A percentile compares a stretch with the other conserved stretches of the same genome.
Evolutionary conservation across 371 early-diverging fungal species (phyloP).

Genomic region (Nematocida minor): DNA sequence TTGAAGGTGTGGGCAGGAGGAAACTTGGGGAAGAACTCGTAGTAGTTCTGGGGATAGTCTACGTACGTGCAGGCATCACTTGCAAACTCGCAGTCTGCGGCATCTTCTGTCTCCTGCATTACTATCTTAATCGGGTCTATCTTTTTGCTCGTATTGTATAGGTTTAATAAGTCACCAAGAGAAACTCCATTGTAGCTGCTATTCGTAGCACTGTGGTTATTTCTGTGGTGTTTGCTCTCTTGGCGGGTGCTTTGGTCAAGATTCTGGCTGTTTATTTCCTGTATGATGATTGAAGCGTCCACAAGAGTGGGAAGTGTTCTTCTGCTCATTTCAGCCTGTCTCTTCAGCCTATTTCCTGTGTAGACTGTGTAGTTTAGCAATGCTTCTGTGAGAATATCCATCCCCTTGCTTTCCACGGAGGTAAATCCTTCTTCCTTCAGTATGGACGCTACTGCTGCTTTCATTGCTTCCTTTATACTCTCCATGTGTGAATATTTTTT

Average conservation of each 20-base stretch:
- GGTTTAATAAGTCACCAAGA: not conserved
- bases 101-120: not conserved
- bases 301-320: slow-evolving; percentile 30
- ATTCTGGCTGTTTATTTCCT: not conserved
- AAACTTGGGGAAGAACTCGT: slow-evolving; percentile 64
- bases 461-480: not conserved
- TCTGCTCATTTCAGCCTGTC: slow-evolving; percentile 18
- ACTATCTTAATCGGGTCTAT: not conserved
- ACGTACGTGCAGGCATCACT: slow-evolving; percentile 52
- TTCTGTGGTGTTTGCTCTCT: too few relatives aligned
- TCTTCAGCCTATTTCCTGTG: slow-evolving; percentile 9
- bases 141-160: not conserved
- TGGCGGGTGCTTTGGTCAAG: not conserved
- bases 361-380: slow-evolving; percentile 8
- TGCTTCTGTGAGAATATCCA: slow-evolving; percentile 18
- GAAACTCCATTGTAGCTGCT: too few relatives aligned
- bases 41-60: slow-evolving; percentile 62
- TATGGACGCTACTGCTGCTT: not conserved
- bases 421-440: slow-evolving; percentile 37
- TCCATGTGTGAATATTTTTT: slow-evolving; percentile 38
- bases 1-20: slow-evolving; percentile 65
- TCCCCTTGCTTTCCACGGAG: not conserved
- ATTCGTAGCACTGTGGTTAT: too few relatives aligned
- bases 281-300: not conserved
- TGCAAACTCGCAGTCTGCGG: slow-evolving; percentile 3